These are phyloP conservation scores for Chenopodium quinoa DNA, from an alignment of 148 eudicot species.

Conservation along the genomic window DNA sequence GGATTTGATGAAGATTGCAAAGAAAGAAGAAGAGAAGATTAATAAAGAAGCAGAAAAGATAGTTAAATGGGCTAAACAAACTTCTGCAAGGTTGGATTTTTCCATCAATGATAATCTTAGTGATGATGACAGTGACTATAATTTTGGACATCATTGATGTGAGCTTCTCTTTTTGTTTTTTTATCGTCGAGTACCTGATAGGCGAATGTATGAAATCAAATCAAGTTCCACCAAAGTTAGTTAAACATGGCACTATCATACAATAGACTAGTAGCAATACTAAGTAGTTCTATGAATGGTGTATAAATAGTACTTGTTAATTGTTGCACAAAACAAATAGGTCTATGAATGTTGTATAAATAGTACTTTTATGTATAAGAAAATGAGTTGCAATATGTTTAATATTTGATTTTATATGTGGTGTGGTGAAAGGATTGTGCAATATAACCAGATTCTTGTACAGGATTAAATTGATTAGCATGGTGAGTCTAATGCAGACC, in stretches of 20 bases:
- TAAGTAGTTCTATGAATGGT: neutral
- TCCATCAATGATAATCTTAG: conserved; percentile 51
- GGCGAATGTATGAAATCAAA: neutral
- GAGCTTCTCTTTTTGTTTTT: neutral
- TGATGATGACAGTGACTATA: conserved; percentile 22
- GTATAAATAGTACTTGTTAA: neutral
- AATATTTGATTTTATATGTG: neutral
- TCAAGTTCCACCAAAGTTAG: neutral
- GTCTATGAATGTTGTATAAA: neutral
- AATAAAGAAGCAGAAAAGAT: no score
- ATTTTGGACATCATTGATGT: conserved; percentile 19
- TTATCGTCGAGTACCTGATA: neutral
- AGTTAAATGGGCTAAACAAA: conserved; percentile 50
- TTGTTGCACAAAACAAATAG: conserved; percentile 2
- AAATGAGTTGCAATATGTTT: neutral
- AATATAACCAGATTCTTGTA: no score
- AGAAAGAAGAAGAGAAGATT: no score
- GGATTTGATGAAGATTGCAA: no score
- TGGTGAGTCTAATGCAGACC: neutral
- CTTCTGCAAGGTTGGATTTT: conserved; percentile 72
- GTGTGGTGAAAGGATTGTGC: no score
- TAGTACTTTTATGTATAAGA: neutral
- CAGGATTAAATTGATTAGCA: no score
- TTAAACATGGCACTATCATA: neutral
- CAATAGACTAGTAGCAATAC: neutral